Base-by-base conservation (phyloP, 2,329 filamentous ascomycete species). In the Chaetoscypha palmicola region DNA sequence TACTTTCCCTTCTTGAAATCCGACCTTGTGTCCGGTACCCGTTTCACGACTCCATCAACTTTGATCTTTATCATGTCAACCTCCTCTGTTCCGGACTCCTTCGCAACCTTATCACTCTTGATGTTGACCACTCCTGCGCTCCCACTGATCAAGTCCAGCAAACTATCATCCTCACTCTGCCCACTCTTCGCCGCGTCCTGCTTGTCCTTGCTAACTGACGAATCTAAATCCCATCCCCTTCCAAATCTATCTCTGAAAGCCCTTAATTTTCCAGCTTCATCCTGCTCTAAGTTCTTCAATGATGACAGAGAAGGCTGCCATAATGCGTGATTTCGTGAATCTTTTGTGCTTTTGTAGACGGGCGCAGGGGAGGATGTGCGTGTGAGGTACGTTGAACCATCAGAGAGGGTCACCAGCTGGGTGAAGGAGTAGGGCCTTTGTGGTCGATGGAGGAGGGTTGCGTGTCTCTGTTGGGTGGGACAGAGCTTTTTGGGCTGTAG, bases 391-490 rank as follows among this genome's bases (percentile, higher is more conserved):
- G 90, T 85, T 59, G 79, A 86, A 57, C 92, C 92, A 71, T 98
- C 92, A 31, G 84, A 87, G 52, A 97, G 83, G 42, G 89, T 90
- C 55, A 98, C 74, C 48, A 98, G 50, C 68, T 98, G 92, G n/a
- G 91, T 96, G 73, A 96, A 97, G 55, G 83, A 87, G 74, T 96
- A 97, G 32, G 92, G 91, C 4, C 90, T 80, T 61, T 89, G 85
- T n/a, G 89, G 89, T 12, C 92, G 87, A 50, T 76, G 77, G 62
- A 97, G 78, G 51, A 95, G 84, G 19, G 86, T 89, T 41, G 92
- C 92, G 63, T 88, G 79, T 48, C 89, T 83, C 53, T 61, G 58
- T 38, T 51, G 47, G 30, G 46, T 41, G 14, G 20, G 32, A 14
- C 34, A 20, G 7, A 30, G 32, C 31, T 20, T 33, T 9, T 31